Evolutionary conservation across 2,329 filamentous ascomycete species (phyloP).

Genomic region (Botrytis aclada): DNA sequence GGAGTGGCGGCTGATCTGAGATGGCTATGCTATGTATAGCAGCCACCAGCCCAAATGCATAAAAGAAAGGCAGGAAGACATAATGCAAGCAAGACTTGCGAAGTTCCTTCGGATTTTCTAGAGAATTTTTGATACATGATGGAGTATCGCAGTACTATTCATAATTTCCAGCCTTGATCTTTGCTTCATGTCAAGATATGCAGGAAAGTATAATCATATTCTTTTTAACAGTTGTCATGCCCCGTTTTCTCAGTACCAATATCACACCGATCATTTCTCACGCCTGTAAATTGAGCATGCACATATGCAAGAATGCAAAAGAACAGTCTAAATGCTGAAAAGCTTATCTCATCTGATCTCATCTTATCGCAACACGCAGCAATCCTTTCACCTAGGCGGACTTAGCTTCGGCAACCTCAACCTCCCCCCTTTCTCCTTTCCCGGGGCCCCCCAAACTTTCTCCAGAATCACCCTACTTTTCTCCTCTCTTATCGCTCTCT

Average conservation of each 20-base stretch:
- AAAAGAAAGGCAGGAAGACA: neutral
- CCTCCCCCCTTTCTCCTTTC: conserved; percentile 11
- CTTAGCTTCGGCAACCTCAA: conserved; percentile 12
- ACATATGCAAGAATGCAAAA: neutral
- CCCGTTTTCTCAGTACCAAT: too few relatives aligned
- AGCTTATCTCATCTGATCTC: neutral
- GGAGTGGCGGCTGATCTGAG: conserved; percentile 8
- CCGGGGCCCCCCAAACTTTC: conserved; percentile 22
- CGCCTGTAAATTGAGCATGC: neutral
- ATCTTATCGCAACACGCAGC: neutral
- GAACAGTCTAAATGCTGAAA: neutral
- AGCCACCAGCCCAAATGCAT: neutral
- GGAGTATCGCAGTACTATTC: neutral
- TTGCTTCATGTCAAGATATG: neutral
- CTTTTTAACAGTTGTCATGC: too few relatives aligned
- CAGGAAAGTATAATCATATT: neutral
- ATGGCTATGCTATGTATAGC: conserved; percentile 12
- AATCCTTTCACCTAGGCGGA: neutral
- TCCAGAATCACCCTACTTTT: conserved; percentile 23
- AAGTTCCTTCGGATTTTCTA: neutral
- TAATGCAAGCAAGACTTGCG: neutral
- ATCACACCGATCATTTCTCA: too few relatives aligned
- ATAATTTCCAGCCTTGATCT: neutral
- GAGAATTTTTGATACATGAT: neutral
- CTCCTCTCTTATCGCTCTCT: conserved; percentile 14